Percentiles rank a stretch among this genome's conserved stretches.
Conservation (phyloP, 352 stramenopile species). For the Pythium rishiriense region DNA sequence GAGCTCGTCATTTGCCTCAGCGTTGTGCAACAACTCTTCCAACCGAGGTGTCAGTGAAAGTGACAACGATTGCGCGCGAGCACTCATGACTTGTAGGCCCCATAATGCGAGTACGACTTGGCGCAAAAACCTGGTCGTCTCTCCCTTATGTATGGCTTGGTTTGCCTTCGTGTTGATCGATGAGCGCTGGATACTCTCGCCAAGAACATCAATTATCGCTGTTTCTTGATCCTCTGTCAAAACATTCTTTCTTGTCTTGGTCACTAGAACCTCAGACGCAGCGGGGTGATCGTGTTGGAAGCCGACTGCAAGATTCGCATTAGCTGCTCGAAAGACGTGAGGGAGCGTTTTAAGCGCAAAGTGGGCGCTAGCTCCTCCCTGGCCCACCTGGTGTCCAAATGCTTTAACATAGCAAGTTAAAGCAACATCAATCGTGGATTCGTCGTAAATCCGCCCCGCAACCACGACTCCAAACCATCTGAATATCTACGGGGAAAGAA, state of each 20-base stretch:
- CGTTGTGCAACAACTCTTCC: conserved; percentile 14
- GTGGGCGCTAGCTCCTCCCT: conserved; percentile 9
- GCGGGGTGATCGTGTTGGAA: neutral
- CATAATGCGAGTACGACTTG: conserved; percentile 16
- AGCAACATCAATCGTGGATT: neutral
- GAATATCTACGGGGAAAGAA: conserved; percentile 11
- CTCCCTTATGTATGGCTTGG: neutral
- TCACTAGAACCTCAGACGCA: neutral
- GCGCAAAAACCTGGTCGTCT: neutral
- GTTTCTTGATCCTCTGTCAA: conserved; percentile 10
- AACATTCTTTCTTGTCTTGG: neutral
- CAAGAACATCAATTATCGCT: conserved; percentile 13
- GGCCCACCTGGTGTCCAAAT: conserved; percentile 5
- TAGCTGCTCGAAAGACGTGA: conserved; percentile 12
- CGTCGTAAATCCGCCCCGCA: conserved; percentile 2
- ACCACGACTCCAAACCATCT: conserved; percentile 6
- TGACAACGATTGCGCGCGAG: conserved; percentile 16
- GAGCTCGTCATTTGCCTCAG: conserved; percentile 20
- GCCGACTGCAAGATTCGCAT: neutral
- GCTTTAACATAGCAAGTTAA: conserved; percentile 13
- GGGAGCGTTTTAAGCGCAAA: conserved; percentile 25
- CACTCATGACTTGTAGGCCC: conserved; percentile 14
- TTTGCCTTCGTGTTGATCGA: neutral
- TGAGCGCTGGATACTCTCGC: neutral
- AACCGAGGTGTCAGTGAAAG: conserved; percentile 11